Base-by-base conservation (phyloP, 164 flowering plant species). In the Macadamia tetraphylla region DNA sequence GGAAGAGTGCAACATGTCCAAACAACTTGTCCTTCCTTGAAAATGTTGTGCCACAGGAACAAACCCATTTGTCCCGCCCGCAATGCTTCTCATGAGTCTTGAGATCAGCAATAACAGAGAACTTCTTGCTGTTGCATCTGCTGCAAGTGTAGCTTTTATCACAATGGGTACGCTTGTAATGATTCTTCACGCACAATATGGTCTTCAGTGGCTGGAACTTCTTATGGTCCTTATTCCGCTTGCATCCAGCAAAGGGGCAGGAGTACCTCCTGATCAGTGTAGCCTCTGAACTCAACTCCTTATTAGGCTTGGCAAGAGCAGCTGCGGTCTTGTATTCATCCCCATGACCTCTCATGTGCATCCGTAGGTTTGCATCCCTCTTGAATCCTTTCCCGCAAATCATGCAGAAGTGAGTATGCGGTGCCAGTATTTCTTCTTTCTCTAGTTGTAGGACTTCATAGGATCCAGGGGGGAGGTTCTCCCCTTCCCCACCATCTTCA, bases 361-460 rank as follows among this genome's bases (percentile, higher is more conserved):
- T 87, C 74, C 98, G 71, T 31, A 93, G 68, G 72, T 92, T 92
- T 3, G 98, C 96, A 73, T 90, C 98, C 56, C 98, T 78, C 78
- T 92, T 92, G 82, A 90, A 93, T 0, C 97, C 96, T 70, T 92
- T 92, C 44, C 95, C 98, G 70, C 98, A 92, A 58, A 92, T 85
- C 43, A 83, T 76, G 72, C 98, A 93, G 75, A 86, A 93, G 71
- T 93, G 96, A 8, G 96, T 89, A 77, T 88, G 91, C 9, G 91
- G 90, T 10, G 98, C 98, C n/a, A 93, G 83, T 51, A 93, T 85
- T 75, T 90, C 96, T 60, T 87, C 94, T 67, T 87, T 89, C 52
- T 92, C 96, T 3, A 88, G 72, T 44, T 92, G 93, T 56, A 92
- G 73, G 57, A 92, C 88, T 67, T 90, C 94, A 69, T 87, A 92